A percentile compares a stretch with the other conserved stretches of the same genome.
Evolutionary conservation across 2,329 filamentous ascomycete species (phyloP).

Genomic region (Hysterium pulicare): DNA sequence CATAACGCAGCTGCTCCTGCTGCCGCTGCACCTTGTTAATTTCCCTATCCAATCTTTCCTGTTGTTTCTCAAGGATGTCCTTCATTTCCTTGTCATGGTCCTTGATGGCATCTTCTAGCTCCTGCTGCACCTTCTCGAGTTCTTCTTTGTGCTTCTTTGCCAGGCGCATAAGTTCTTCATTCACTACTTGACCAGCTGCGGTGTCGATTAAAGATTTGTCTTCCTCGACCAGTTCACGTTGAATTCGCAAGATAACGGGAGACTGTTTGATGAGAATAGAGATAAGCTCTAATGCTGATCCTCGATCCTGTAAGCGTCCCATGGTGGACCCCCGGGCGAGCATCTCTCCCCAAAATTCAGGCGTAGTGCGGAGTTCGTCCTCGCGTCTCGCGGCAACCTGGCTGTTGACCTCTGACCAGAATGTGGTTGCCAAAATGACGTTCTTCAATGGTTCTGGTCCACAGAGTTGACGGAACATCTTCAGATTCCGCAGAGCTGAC

Average conservation of each 20-base stretch:
- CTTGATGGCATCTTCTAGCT: slow-evolving; percentile 5
- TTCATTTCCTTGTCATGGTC: slow-evolving; percentile 10
- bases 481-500: slow-evolving; percentile 38
- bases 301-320: slow-evolving; percentile 8
- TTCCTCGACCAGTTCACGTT: slow-evolving; percentile 19
- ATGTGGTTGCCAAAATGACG: slow-evolving; percentile 42
- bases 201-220: slow-evolving; percentile 15
- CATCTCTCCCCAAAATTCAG: slow-evolving; percentile 19
- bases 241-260: slow-evolving; percentile 14
- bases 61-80: slow-evolving; percentile 7
- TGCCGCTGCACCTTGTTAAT: background rate
- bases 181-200: slow-evolving; percentile 13
- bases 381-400: slow-evolving; percentile 15
- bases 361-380: slow-evolving; percentile 11
- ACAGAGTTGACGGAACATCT: slow-evolving; percentile 45
- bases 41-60: background rate
- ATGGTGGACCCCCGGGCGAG: slow-evolving; percentile 12
- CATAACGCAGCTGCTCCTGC: slow-evolving; percentile 1
- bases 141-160: slow-evolving; percentile 11
- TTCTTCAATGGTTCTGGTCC: slow-evolving; percentile 40
- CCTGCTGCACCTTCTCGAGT: slow-evolving; percentile 10
- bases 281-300: slow-evolving; percentile 14
- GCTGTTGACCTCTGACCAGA: slow-evolving; percentile 34
- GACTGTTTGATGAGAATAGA: slow-evolving; percentile 6
- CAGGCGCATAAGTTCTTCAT: slow-evolving; percentile 11